Evolutionary conservation across 306 rosid genomes (phyloP), one percentile per base, ranked within the genome.

Genomic region (Vachellia pachyceras): DNA sequence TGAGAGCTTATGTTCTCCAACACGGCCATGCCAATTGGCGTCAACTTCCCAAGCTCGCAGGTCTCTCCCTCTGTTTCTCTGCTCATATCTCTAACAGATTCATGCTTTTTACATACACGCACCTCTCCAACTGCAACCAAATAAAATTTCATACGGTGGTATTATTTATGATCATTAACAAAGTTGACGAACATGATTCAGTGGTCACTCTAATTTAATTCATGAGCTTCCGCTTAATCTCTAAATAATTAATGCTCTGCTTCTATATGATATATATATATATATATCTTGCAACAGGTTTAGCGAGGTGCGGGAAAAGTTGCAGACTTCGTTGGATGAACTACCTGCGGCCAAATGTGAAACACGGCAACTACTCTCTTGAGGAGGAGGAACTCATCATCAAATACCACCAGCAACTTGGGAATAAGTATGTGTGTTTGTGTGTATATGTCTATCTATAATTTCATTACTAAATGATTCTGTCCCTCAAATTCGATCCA

Each of bases 391-490:
- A 58, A 20, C 39, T 84, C 2, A 87, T 90, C 86, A 70, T 84
- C 57, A 58, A 84, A 77, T 76, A 80, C 35, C 93, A 78, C 75
- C 46, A 69, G 78, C 39, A 86, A 79, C 79, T 73, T 61, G 91
- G 93, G 66, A 90, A 90, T 22, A 87, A 86, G 91, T 89, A 87
- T n/a, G n/a, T n/a, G n/a, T n/a, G n/a, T n/a, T n/a, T n/a, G n/a
- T 61, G 2, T 5, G 1, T 5, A 23, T 23, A 7, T 5, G 11
- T 4, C 3, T 20, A 20, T 55, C 2, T 47, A 7, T 0, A 23
- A 18, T 7, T n/a, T 52, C 23, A 5, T 52, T 52, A 7, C 25
- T 23, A 18, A 29, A 52, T 18, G 11, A 52, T 7, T n/a, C 25
- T 50, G 22, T 15, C 20, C 17, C 22, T 5, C 69, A 33, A 35